Percentiles rank a stretch among this genome's conserved stretches.
Evolutionary conservation across 176 grass and related monocot species (phyloP).

Genomic region (Rhynchospora breviuscula): DNA sequence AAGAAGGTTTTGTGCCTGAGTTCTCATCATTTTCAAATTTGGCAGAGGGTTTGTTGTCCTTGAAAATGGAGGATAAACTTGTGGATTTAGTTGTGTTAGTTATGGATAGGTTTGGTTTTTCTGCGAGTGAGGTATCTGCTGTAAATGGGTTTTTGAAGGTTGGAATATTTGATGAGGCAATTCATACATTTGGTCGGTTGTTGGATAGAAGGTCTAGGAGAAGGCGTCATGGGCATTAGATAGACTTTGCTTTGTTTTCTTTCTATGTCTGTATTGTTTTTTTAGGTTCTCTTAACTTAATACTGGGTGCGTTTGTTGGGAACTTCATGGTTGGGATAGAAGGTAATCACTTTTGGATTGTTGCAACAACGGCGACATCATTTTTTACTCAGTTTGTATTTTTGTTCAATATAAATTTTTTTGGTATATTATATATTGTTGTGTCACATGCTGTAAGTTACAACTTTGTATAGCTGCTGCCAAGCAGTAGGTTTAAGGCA

Average conservation of each 20-base stretch:
- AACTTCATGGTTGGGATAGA: not conserved
- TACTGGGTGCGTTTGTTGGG: not conserved
- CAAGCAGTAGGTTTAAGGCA: not conserved
- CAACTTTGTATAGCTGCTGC: no score
- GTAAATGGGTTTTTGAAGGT: constrained; percentile 81
- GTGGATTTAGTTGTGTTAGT: constrained; percentile 48
- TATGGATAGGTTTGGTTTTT: constrained; percentile 50
- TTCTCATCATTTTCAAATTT: constrained; percentile 71
- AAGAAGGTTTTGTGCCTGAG: constrained; percentile 67
- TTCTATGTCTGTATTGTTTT: not conserved
- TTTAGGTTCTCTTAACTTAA: not conserved
- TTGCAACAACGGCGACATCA: not conserved
- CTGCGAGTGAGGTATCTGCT: constrained; percentile 51
- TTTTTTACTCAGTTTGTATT: not conserved
- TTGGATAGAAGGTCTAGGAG: constrained; percentile 42
- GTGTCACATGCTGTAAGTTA: not conserved
- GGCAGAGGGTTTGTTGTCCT: constrained; percentile 65
- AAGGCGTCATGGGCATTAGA: not conserved
- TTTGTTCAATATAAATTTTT: not conserved
- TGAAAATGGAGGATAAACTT: constrained; percentile 78
- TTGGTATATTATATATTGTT: not conserved
- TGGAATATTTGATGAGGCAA: constrained; percentile 67
- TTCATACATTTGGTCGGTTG: constrained; percentile 55
- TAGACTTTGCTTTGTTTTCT: not conserved
- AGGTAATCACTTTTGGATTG: not conserved